Percentiles rank a stretch among this genome's conserved stretches.
phyloP scores from a whole-genome alignment of 129 eudicot species.

The Centrapalus pauciflorus region DNA sequence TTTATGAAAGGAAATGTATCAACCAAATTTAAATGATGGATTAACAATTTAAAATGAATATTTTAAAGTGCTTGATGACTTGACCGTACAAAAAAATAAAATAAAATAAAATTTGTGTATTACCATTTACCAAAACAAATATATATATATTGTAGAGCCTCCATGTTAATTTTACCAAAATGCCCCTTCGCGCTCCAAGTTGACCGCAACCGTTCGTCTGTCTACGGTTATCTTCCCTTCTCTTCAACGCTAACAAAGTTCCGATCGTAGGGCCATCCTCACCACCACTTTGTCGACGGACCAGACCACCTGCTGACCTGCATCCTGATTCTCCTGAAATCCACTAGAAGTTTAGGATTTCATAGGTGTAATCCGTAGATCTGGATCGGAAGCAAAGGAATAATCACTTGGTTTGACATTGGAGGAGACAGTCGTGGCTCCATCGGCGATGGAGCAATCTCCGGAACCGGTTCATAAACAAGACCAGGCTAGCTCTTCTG shows the following conservation, averaged over 20 bases:
- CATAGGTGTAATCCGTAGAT: constrained; percentile 1
- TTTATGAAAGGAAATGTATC: no score
- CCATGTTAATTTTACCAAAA: constrained; percentile 2
- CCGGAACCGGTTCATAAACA: constrained; percentile 10
- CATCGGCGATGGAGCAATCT: constrained; percentile 28
- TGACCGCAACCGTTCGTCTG: constrained; percentile 19
- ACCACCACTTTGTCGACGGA: background rate
- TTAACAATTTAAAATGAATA: no score
- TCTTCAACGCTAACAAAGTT: background rate
- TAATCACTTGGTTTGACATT: background rate
- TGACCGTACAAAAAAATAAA: no score
- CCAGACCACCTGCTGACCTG: no score
- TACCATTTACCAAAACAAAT: no score
- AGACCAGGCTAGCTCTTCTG: constrained; percentile 11
- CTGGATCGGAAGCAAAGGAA: constrained; percentile 18
- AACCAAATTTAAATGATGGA: no score
- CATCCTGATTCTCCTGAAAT: background rate
- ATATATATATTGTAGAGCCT: no score
- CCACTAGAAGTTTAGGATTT: constrained; percentile 9
- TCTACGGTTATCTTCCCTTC: constrained; percentile 11
- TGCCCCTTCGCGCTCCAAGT: constrained; percentile 22
- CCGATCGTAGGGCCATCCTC: constrained; percentile 4
- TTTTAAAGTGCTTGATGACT: no score
- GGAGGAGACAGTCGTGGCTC: constrained; percentile 13
- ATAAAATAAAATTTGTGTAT: no score